These are phyloP conservation scores for Poronia punctata DNA, from an alignment of 495 filamentous ascomycete species.

Conservation along the genomic window DNA sequence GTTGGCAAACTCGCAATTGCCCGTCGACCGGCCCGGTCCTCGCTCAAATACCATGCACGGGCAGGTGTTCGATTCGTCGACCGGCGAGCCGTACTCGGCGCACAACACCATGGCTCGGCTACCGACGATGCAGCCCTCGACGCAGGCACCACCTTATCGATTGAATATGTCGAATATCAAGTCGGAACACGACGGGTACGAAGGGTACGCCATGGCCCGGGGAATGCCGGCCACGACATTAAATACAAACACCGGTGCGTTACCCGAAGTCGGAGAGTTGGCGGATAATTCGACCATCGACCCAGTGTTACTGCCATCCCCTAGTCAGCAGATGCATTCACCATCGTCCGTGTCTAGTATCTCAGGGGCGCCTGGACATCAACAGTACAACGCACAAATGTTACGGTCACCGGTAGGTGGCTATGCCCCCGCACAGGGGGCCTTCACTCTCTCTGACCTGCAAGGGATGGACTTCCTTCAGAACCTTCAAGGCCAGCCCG, in stretches of 20 bases:
- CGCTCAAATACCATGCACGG: conserved; percentile 13
- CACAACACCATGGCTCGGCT: conserved; percentile 18
- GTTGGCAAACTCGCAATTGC: conserved; percentile 11
- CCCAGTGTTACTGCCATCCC: conserved; percentile 38
- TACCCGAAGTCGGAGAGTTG: conserved; percentile 19
- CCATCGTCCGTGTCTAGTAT: conserved; percentile 20
- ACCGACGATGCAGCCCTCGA: conserved; percentile 16
- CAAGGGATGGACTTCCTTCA: conserved; percentile 44
- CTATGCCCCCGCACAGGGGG: conserved; percentile 14
- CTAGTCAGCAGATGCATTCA: conserved; percentile 24
- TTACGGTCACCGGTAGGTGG: conserved; percentile 17
- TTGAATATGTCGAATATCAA: conserved; percentile 30
- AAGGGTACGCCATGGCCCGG: conserved; percentile 30
- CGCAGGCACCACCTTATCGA: conserved; percentile 21
- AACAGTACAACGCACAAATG: conserved; percentile 15
- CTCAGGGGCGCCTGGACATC: conserved; percentile 18
- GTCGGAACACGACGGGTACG: conserved; percentile 28
- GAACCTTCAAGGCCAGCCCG: conserved; percentile 26
- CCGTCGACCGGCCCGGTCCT: conserved; percentile 18
- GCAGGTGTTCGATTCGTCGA: conserved; percentile 15
- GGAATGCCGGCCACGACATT: conserved; percentile 26
- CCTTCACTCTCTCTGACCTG: conserved; percentile 31
- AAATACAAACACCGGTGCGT: conserved; percentile 24
- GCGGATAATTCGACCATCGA: conserved; percentile 40
- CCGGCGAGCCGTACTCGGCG: conserved; percentile 18